phyloP scores from a whole-genome alignment of 1,139 yeast genomes.

The Pichia sp. region DNA sequence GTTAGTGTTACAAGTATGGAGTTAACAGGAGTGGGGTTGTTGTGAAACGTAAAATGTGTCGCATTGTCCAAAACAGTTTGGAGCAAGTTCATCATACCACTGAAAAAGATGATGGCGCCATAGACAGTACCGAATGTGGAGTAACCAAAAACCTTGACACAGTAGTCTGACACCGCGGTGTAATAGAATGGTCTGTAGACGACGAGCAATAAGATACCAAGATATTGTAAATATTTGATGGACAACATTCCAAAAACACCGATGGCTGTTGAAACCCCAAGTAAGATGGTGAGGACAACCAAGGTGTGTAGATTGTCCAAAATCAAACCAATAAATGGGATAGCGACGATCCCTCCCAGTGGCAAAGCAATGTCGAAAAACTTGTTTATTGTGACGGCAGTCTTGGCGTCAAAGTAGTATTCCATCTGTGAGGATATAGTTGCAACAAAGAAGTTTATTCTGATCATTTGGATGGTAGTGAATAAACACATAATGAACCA shows the following conservation, averaged over 20 bases:
- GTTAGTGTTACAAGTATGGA: constrained; percentile 49
- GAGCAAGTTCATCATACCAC: constrained; percentile 71
- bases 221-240: constrained; percentile 47
- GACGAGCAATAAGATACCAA: constrained; percentile 69
- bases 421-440: constrained; percentile 77
- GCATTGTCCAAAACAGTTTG: constrained; percentile 65
- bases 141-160: constrained; percentile 91
- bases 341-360: constrained; percentile 76
- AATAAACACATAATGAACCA: constrained; percentile 70
- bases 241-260: constrained; percentile 66
- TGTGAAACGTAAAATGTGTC: constrained; percentile 62
- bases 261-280: constrained; percentile 51
- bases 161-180: constrained; percentile 85
- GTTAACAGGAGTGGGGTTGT: constrained; percentile 81
- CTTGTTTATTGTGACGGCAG: constrained; percentile 59
- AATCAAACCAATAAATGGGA: constrained; percentile 81
- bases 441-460: constrained; percentile 89
- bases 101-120: constrained; percentile 75
- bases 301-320: constrained; percentile 71
- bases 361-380: constrained; percentile 85
- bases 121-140: constrained; percentile 83
- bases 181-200: constrained; percentile 87
- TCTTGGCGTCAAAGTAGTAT: constrained; percentile 49
- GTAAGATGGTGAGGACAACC: constrained; percentile 50
- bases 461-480: constrained; percentile 81